phyloP scores from a whole-genome alignment of 139 green algal species.

The Chlorella vulgaris region DNA sequence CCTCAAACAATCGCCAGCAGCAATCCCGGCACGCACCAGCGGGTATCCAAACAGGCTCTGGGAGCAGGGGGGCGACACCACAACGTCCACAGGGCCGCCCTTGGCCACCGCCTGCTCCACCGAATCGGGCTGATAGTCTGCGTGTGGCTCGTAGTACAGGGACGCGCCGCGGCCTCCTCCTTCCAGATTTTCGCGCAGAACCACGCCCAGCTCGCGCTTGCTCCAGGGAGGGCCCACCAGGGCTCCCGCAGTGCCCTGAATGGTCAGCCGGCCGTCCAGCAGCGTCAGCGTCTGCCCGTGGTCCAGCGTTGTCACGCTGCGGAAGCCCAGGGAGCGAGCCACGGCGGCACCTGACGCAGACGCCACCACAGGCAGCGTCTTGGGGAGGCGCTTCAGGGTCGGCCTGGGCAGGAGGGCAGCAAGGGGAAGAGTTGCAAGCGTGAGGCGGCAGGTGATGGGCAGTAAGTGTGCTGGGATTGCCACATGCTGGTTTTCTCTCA shows the following conservation, averaged over 20 bases:
- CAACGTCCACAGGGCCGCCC: constrained; percentile 58
- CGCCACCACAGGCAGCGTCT: constrained; percentile 66
- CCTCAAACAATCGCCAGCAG: too few species aligned
- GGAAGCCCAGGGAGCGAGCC: constrained; percentile 69
- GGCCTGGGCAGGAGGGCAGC: constrained; percentile 74
- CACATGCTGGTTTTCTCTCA: too few species aligned
- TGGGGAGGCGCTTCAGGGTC: constrained; percentile 68
- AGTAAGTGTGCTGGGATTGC: too few species aligned
- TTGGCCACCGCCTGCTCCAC: constrained; percentile 20
- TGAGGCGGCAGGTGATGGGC: too few species aligned
- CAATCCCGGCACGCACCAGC: constrained; percentile 47
- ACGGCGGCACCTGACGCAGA: constrained; percentile 63
- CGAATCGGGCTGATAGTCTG: constrained; percentile 56
- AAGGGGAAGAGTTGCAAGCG: constrained; percentile 34
- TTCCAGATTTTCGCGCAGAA: constrained; percentile 57
- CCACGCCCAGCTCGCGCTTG: constrained; percentile 74
- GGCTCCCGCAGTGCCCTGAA: constrained; percentile 70
- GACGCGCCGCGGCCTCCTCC: constrained; percentile 26
- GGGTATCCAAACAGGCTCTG: constrained; percentile 57
- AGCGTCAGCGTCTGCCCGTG: constrained; percentile 59
- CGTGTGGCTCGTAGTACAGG: constrained; percentile 78
- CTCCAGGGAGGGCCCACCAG: constrained; percentile 85
- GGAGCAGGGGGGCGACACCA: constrained; percentile 63
- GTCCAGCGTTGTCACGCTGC: constrained; percentile 59
- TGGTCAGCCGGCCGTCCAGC: constrained; percentile 53